These are phyloP conservation scores for Trichoderma sp. DNA, from an alignment of 2,329 filamentous ascomycete species.

Conservation along the genomic window DNA sequence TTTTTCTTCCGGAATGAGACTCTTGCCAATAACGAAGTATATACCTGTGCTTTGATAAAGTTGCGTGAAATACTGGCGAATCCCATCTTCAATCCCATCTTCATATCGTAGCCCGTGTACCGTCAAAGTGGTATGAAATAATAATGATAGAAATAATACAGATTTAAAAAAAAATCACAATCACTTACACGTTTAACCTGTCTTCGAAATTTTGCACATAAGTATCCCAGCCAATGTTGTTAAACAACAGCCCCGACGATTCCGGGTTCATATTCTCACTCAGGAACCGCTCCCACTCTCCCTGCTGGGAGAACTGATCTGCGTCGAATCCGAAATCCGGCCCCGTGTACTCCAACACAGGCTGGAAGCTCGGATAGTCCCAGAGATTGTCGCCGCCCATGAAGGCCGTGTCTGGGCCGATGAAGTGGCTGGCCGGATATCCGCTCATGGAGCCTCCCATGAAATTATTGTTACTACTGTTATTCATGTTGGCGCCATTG, in stretches of 20 bases:
- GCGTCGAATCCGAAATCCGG: slow-evolving; percentile 24
- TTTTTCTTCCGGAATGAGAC: background rate
- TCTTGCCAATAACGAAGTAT: background rate
- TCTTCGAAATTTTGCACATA: slow-evolving; percentile 21
- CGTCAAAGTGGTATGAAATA: background rate
- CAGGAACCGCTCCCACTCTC: slow-evolving; percentile 19
- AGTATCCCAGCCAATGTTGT: slow-evolving; percentile 18
- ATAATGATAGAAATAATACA: background rate
- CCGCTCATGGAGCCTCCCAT: slow-evolving; percentile 8
- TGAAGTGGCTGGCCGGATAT: slow-evolving; percentile 19
- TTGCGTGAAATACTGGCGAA: background rate
- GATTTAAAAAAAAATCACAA: background rate
- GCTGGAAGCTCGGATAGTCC: slow-evolving; percentile 25
- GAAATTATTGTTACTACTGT: background rate
- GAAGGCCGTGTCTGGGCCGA: slow-evolving; percentile 17
- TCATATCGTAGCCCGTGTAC: background rate
- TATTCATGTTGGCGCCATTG: background rate
- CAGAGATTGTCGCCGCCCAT: slow-evolving; percentile 13
- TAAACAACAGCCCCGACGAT: slow-evolving; percentile 15
- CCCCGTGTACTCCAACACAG: slow-evolving; percentile 19
- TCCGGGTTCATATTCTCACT: slow-evolving; percentile 24
- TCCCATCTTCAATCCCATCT: background rate
- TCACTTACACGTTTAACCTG: slow-evolving; percentile 21
- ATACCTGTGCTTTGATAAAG: background rate
- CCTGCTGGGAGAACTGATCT: slow-evolving; percentile 21